Base-by-base conservation (phyloP, 1,284 basidiomycete genomes). In the Ganoderma sinense region DNA sequence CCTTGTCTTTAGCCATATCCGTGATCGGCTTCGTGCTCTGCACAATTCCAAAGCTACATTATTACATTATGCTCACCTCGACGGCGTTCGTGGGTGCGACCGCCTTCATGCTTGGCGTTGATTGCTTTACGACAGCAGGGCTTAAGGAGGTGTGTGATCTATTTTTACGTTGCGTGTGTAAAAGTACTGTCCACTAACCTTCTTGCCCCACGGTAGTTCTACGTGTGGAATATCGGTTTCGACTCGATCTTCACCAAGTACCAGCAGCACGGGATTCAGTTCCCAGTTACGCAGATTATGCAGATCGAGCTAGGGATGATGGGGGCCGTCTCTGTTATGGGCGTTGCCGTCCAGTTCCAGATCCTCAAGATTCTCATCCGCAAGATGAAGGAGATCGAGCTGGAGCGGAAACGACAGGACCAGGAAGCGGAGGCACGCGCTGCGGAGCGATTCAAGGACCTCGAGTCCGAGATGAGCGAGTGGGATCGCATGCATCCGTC, bases 151-250 rank as follows among this genome's bases (percentile, higher is more conserved):
- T 93, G 73, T 73, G 80, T 79, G 51, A 18, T 26, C 29, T 69
- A 43, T 39, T 58, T 61, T 31, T 69, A 33, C 43, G 56, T 40
- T 67, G 51, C 33, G 39, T 7, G 26, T 53, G 51, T 53, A 10
- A 48, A 65, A 26, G 39, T 14, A 18, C 58, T 66, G n/a, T 67
- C 20, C 51, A 33, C 61, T 69, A 71, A 69, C 41, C 41, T 53
- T 65, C 31, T 16, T 45, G 39, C 26, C 62, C 51, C 43, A 31
- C 3, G n/a, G 23, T 71, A 95, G 93, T 98, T 97, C 82, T 98
- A 98, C 82, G 85, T 97, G 64, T 97, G 94, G 91, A 98, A 98
- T 78, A 84, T 99, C 59, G 97, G 97, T 23, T 96, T 96, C 81
- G 85, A 84, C 11, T 77, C 84, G 3, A 82, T 98, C 43, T 98